Evolutionary conservation across 805 yeast species (phyloP), one percentile per base, ranked within the genome.

Genomic region (Candida saitoana): DNA sequence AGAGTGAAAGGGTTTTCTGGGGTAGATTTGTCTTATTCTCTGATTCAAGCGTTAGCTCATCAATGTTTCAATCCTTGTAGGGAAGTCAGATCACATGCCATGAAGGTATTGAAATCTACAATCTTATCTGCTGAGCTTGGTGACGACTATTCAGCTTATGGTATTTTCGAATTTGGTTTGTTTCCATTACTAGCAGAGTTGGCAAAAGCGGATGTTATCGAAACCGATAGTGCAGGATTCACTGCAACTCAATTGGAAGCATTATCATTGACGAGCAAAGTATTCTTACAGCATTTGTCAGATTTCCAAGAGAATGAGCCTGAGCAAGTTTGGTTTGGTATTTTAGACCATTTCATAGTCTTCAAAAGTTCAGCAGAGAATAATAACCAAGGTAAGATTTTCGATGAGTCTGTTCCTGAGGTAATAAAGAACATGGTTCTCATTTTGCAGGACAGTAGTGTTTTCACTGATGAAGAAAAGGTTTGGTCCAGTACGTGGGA

Each of bases 51-150:
- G 0, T 69, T 89, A 41, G 88, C 93, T 0, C 91, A 85, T 54
- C 96, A 90, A 59, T 86, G 96, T 57, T 75, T 84, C 57, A 89
- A 89, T 54, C 96, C 96, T 15, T 87, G 95, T 57, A 69, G 87
- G 19, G 89, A 86, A 54, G 67, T 89, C 8, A 69, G 96, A 31
- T 61, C 74, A 0, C 77, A 73, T 58, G 90, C 96, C 0, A 62
- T 88, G 33, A 71, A 72, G 16, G 60, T 77, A 0, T 70, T 90
- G 39, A 85, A 84, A 45, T 63, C 69, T 4, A 64, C 75, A 3
- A 54, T 82, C 8, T 60, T 82, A 9, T 66, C 80, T 3, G 53
- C 30, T 42, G 60, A 69, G 8, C 52, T 60, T 2, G 51, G 60
- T 14, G 65, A 63, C 2, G 61, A 70, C 2, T 57, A 76, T 4